Evolutionary conservation across 768 basidiomycete species (phyloP).

Genomic region (Boletus vermiculosoides): DNA sequence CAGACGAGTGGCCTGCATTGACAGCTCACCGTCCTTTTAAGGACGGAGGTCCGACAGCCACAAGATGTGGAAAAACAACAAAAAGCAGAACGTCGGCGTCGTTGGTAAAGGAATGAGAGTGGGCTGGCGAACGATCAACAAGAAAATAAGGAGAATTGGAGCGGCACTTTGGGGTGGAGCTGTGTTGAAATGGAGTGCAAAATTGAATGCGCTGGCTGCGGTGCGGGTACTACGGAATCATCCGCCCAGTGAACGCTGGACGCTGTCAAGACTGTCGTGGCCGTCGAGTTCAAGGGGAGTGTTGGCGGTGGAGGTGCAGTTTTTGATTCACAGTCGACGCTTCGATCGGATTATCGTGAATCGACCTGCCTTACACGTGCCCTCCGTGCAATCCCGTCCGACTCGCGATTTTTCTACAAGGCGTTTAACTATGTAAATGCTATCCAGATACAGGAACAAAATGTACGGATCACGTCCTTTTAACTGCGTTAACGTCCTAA

Average conservation of each 20-base stretch:
- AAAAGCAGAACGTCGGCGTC: not conserved
- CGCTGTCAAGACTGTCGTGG: not conserved
- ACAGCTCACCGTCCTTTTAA: constrained; percentile 6
- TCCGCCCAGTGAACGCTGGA: not conserved
- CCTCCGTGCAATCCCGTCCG: constrained; percentile 7
- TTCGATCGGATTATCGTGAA: constrained; percentile 25
- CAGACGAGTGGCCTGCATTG: constrained; percentile 16
- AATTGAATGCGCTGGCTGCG: not conserved
- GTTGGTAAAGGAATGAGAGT: not conserved
- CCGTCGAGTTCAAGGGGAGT: not conserved
- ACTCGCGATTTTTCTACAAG: not conserved
- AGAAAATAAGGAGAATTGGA: not conserved
- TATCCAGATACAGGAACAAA: not conserved
- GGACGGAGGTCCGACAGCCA: not conserved
- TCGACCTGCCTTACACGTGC: constrained; percentile 18
- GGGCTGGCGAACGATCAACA: not conserved
- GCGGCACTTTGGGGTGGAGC: not conserved
- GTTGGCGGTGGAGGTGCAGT: not conserved
- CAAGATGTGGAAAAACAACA: not conserved
- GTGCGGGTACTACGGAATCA: not conserved
- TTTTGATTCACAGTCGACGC: constrained; percentile 16
- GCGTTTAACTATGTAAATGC: not conserved
- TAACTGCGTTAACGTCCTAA: not conserved
- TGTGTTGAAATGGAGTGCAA: not conserved
- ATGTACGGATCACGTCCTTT: not conserved